A percentile compares a stretch with the other conserved stretches of the same genome.
phyloP scores from a whole-genome alignment of 179 eudicot genomes.

The Actinidia chinensis region DNA sequence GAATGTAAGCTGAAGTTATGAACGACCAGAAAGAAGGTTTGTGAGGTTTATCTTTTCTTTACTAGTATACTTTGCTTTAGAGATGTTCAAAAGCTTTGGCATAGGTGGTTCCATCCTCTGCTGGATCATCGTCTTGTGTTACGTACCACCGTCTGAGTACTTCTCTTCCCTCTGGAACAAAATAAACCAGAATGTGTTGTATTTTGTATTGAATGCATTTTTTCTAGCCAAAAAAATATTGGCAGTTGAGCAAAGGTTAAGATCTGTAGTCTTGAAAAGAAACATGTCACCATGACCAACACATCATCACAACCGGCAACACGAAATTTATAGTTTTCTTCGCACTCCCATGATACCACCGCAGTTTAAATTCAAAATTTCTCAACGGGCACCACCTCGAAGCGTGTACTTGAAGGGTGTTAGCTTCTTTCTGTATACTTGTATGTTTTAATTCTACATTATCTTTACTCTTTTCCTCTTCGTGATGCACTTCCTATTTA shows the following conservation, averaged over 20 bases:
- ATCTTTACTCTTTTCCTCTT: neutral
- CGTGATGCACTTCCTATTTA: neutral
- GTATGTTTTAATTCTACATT: neutral
- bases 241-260: neutral
- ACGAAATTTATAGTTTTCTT: neutral
- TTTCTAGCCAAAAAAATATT: neutral
- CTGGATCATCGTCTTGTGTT: neutral
- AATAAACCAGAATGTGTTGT: neutral
- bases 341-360: neutral
- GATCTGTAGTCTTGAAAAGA: neutral
- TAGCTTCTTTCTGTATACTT: neutral
- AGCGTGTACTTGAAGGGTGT: neutral
- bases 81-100: too few relatives aligned
- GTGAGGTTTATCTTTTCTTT: slow-evolving; percentile 27
- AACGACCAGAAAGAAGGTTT: slow-evolving; percentile 24
- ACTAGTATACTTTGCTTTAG: neutral
- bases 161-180: neutral
- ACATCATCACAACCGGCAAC: neutral
- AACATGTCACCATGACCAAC: neutral
- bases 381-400: neutral
- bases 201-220: neutral
- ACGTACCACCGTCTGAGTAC: neutral
- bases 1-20: slow-evolving; percentile 26
- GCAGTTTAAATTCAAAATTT: too few relatives aligned
- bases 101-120: neutral